These are phyloP conservation scores for Penicillium crustosum DNA, from an alignment of 2,329 filamentous ascomycete species.

Conservation along the genomic window DNA sequence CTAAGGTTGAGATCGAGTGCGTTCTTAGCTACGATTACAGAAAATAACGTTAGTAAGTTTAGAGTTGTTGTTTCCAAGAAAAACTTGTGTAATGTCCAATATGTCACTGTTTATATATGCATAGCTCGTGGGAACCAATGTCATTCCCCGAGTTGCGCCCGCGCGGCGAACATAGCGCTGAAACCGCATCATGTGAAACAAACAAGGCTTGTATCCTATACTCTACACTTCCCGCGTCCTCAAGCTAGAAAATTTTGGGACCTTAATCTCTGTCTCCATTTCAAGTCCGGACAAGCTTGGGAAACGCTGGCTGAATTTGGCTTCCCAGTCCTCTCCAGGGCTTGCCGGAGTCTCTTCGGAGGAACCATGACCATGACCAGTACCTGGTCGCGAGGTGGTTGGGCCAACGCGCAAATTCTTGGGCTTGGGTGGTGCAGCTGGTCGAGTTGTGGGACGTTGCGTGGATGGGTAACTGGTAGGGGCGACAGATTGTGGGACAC, in stretches of 20 bases:
- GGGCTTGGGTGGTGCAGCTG: slow-evolving; percentile 61
- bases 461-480: slow-evolving; percentile 23
- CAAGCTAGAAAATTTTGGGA: slow-evolving; percentile 38
- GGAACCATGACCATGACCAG: slow-evolving; percentile 29
- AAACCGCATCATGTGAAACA: slow-evolving; percentile 16
- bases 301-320: slow-evolving; percentile 79
- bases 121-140: slow-evolving; percentile 10
- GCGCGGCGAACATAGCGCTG: slow-evolving; percentile 18
- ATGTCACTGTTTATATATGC: slow-evolving; percentile 26
- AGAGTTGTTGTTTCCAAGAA: not conserved
- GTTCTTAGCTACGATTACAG: not conserved
- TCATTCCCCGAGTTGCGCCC: slow-evolving; percentile 9
- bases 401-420: slow-evolving; percentile 55
- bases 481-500: slow-evolving; percentile 19
- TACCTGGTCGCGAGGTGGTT: slow-evolving; percentile 24
- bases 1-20: not conserved
- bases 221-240: slow-evolving; percentile 46
- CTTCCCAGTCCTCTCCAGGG: slow-evolving; percentile 60
- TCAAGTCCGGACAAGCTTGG: slow-evolving; percentile 83
- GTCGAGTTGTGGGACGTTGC: slow-evolving; percentile 42
- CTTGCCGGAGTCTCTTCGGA: slow-evolving; percentile 28
- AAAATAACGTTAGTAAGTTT: not conserved
- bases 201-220: slow-evolving; percentile 11
- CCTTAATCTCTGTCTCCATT: slow-evolving; percentile 68
- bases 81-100: slow-evolving; percentile 17